Conservation (phyloP, 2,329 filamentous ascomycete species). For the Tolypocladium tropicale region DNA sequence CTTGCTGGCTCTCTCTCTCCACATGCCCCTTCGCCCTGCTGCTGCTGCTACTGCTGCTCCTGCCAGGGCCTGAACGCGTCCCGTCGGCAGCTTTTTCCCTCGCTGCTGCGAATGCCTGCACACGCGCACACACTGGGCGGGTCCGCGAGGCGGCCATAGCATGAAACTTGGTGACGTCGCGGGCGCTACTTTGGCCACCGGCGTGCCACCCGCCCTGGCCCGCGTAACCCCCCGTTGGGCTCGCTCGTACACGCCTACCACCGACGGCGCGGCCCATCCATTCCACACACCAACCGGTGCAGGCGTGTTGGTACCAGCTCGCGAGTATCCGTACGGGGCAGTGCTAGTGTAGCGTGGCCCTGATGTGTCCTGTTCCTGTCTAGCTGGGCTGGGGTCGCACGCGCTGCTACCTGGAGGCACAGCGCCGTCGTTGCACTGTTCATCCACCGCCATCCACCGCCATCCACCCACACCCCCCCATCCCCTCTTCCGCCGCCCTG, state of each 20-base stretch:
- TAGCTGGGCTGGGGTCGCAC: not conserved
- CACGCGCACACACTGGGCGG: not conserved
- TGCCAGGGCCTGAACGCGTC: not conserved
- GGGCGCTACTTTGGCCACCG: not conserved
- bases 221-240: not conserved
- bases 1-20: not conserved
- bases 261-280: not conserved
- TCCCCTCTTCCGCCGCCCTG: too few relatives aligned
- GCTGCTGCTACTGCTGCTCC: not conserved
- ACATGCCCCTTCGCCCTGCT: not conserved
- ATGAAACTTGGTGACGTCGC: not conserved
- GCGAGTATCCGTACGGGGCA: too few relatives aligned
- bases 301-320: not conserved
- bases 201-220: not conserved
- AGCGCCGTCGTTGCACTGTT: not conserved
- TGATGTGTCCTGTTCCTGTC: not conserved
- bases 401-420: not conserved
- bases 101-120: not conserved
- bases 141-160: not conserved
- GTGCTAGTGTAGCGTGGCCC: not conserved
- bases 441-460: not conserved
- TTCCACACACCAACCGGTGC: not conserved
- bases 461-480: too few relatives aligned
- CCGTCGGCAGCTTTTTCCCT: not conserved
- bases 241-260: not conserved